Conservation (phyloP, 1,284 basidiomycete species). For the Tremellales sp. region DNA sequence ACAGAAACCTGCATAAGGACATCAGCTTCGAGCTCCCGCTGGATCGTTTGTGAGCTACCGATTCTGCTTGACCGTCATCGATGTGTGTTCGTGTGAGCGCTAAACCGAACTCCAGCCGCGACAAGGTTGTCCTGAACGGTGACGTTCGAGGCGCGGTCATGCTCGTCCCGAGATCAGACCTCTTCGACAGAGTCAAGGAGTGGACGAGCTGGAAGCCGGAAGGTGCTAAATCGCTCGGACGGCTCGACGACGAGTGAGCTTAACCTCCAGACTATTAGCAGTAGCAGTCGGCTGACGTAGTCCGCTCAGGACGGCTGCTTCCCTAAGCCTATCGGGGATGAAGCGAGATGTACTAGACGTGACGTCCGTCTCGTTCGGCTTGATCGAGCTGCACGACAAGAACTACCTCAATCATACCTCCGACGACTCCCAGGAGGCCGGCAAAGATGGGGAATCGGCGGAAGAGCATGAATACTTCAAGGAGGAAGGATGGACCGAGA, state of each 20-base stretch:
- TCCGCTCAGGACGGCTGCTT: not conserved
- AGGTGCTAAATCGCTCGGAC: not conserved
- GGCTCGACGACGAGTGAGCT: not conserved
- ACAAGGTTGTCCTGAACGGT: not conserved
- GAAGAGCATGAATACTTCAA: not conserved
- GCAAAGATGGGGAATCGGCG: not conserved
- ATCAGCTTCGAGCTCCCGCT: not conserved
- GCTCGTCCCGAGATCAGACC: not conserved
- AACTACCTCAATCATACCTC: not conserved
- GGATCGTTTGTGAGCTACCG: not conserved
- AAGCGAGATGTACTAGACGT: not conserved
- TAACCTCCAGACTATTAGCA: not conserved
- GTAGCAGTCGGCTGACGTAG: not conserved
- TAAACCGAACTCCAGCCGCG: not conserved
- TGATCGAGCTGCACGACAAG: conserved; percentile 1
- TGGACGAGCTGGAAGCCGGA: not conserved
- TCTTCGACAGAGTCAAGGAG: not conserved
- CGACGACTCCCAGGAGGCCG: not conserved
- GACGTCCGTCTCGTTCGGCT: not conserved
- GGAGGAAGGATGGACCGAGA: not conserved
- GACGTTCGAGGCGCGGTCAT: not conserved
- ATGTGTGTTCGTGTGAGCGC: too few relatives aligned
- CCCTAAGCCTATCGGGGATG: not conserved
- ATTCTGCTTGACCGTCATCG: too few relatives aligned
- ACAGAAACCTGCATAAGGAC: not conserved